These are phyloP conservation scores for Amylocystis lapponica DNA, from an alignment of 768 basidiomycete species.

Conservation along the genomic window DNA sequence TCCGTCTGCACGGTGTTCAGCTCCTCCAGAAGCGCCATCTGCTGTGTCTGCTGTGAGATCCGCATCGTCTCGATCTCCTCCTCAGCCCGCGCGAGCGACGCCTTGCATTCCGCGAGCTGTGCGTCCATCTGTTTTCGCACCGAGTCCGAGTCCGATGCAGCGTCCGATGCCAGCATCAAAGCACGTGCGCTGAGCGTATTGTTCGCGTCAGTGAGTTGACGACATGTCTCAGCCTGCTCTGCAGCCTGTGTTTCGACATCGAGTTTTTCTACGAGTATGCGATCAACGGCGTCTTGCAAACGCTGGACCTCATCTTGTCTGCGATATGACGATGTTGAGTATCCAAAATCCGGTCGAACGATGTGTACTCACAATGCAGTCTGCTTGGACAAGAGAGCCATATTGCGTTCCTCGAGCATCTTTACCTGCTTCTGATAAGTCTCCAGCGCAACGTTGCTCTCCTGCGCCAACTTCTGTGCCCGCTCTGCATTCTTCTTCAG, in stretches of 20 bases:
- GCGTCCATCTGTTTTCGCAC: slow-evolving; percentile 58
- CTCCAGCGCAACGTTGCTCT: slow-evolving; percentile 72
- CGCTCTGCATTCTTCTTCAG: slow-evolving; percentile 90
- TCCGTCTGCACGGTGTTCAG: slow-evolving; percentile 79
- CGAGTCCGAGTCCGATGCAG: slow-evolving; percentile 45
- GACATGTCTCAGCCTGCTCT: slow-evolving; percentile 68
- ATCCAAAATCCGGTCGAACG: background rate
- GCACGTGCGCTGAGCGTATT: slow-evolving; percentile 67
- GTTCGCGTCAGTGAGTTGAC: slow-evolving; percentile 75
- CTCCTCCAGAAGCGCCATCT: slow-evolving; percentile 83
- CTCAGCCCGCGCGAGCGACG: slow-evolving; percentile 55
- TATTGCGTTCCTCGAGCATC: slow-evolving; percentile 71
- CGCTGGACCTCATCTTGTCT: slow-evolving; percentile 65
- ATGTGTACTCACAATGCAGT: slow-evolving; percentile 44
- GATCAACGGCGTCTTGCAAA: slow-evolving; percentile 58
- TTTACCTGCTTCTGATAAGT: slow-evolving; percentile 88
- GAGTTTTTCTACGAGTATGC: slow-evolving; percentile 53
- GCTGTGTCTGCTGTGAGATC: slow-evolving; percentile 71
- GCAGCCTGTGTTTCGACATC: slow-evolving; percentile 63
- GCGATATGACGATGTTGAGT: background rate
- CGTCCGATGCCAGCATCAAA: slow-evolving; percentile 66
- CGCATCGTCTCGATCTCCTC: slow-evolving; percentile 67
- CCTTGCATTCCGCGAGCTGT: slow-evolving; percentile 56
- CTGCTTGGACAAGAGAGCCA: slow-evolving; percentile 43
- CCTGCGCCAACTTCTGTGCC: slow-evolving; percentile 85